Evolutionary conservation across 1,284 basidiomycete genomes (phyloP).

Genomic region (Leucoagaricus sp.): DNA sequence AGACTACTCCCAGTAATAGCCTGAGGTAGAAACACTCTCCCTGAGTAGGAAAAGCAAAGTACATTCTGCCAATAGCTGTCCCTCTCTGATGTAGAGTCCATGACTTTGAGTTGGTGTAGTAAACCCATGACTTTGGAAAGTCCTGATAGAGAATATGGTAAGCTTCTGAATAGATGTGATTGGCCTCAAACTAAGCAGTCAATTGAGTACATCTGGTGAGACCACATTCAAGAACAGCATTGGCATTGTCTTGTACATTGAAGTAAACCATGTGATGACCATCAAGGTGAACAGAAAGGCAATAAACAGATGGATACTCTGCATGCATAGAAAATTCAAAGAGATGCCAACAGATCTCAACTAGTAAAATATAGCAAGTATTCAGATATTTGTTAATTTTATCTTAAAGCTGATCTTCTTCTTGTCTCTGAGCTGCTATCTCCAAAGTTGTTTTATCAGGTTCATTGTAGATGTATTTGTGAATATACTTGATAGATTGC

Average conservation of each 20-base stretch:
- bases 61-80: too few relatives aligned
- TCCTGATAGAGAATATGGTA: constrained; percentile 38
- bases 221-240: constrained; percentile 28
- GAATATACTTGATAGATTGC: constrained; percentile 17
- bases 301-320: constrained; percentile 21
- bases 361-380: constrained; percentile 38
- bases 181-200: constrained; percentile 45
- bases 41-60: too few relatives aligned
- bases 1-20: constrained; percentile 34
- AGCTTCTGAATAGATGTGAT: constrained; percentile 24
- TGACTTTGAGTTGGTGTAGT: constrained; percentile 7
- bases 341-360: too few relatives aligned
- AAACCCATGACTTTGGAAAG: constrained; percentile 30
- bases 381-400: constrained; percentile 35
- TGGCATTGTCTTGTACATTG: constrained; percentile 24
- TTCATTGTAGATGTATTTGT: background rate
- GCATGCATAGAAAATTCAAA: constrained; percentile 34
- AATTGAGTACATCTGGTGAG: too few relatives aligned
- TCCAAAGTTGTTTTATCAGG: constrained; percentile 22
- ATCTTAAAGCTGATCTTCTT: too few relatives aligned
- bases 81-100: constrained; percentile 28
- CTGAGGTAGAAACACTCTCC: constrained; percentile 39
- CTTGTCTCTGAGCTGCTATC: constrained; percentile 26
- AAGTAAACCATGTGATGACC: background rate
- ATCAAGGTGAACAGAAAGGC: background rate